These are phyloP conservation scores for Fusarium sp. DNA, from an alignment of 2,329 filamentous ascomycete species.

Conservation along the genomic window DNA sequence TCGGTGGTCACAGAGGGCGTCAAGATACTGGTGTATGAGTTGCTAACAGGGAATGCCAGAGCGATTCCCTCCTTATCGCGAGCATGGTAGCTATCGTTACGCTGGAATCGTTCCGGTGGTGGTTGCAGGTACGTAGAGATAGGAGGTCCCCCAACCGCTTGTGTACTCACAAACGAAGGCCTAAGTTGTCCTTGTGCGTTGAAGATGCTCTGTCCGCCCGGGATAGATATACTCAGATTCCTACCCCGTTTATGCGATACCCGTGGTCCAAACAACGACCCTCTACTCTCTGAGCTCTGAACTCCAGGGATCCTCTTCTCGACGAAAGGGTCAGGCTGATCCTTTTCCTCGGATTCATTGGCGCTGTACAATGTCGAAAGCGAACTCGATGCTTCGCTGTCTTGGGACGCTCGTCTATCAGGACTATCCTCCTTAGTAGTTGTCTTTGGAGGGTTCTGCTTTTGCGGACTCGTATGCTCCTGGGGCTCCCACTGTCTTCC, in stretches of 20 bases:
- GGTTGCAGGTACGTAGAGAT: slow-evolving; percentile 39
- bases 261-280: slow-evolving; percentile 38
- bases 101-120: slow-evolving; percentile 31
- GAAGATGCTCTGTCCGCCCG: slow-evolving; percentile 23
- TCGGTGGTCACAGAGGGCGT: slow-evolving; percentile 45
- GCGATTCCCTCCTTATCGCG: slow-evolving; percentile 34
- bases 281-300: slow-evolving; percentile 22
- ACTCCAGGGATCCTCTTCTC: slow-evolving; percentile 30
- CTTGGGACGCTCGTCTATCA: slow-evolving; percentile 51
- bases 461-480: slow-evolving; percentile 9
- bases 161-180: slow-evolving; percentile 44
- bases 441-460: slow-evolving; percentile 3
- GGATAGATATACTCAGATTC: slow-evolving; percentile 41
- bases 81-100: slow-evolving; percentile 25
- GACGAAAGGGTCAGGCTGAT: slow-evolving; percentile 52
- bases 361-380: slow-evolving; percentile 70
- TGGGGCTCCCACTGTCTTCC: slow-evolving; percentile 48
- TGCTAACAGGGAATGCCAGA: slow-evolving; percentile 42
- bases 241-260: slow-evolving; percentile 34
- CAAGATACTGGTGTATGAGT: slow-evolving; percentile 46
- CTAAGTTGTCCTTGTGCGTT: slow-evolving; percentile 36
- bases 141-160: slow-evolving; percentile 40
- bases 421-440: slow-evolving; percentile 33
- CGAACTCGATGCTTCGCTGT: slow-evolving; percentile 64
- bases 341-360: slow-evolving; percentile 61